Conservation (phyloP, 225 moss, liverwort and hornwort genomes). For the Straminergon stramineum region DNA sequence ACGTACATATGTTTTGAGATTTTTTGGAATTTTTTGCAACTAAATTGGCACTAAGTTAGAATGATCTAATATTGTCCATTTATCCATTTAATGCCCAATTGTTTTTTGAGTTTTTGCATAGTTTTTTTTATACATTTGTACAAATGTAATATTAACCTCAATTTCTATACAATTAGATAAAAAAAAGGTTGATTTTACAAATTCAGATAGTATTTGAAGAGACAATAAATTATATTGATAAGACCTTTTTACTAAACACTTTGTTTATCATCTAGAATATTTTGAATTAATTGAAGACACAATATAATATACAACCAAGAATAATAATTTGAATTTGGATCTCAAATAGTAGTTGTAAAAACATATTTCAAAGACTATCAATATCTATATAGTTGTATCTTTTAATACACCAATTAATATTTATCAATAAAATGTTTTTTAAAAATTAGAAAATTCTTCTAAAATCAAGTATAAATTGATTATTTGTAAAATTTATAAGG, state of each 20-base stretch:
- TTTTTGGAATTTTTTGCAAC: accelerated
- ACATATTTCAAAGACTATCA: neutral
- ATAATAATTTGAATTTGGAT: neutral
- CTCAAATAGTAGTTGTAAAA: neutral
- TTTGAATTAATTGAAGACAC: neutral
- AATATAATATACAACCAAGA: neutral
- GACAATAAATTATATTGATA: neutral
- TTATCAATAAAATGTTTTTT: neutral
- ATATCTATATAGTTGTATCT: neutral
- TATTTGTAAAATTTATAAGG: neutral
- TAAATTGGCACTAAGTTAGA: neutral
- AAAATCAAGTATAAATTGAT: neutral
- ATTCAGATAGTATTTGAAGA: neutral
- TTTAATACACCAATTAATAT: neutral
- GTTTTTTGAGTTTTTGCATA: neutral
- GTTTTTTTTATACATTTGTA: neutral
- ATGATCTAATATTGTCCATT: neutral
- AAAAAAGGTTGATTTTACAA: neutral
- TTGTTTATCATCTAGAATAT: too few relatives aligned
- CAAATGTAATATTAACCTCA: neutral
- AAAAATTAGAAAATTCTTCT: accelerated
- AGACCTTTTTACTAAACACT: accelerated
- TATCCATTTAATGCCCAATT: neutral
- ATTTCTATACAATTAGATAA: neutral
- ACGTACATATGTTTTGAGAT: neutral